These are phyloP conservation scores for Hyaloperonospora arabidopsidis DNA, from an alignment of 352 stramenopile genomes.

Conservation along the genomic window DNA sequence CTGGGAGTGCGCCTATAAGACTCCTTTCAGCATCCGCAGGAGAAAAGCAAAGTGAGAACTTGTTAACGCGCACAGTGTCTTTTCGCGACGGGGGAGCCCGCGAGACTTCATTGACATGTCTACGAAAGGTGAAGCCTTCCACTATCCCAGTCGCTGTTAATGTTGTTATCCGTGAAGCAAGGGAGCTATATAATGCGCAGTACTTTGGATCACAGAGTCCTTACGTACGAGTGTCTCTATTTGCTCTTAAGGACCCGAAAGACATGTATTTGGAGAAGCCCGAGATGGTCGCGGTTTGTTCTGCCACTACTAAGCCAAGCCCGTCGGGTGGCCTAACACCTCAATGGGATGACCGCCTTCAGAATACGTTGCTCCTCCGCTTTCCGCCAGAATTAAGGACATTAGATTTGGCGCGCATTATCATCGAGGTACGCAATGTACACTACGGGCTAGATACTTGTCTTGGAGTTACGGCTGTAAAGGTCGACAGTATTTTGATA, in stretches of 20 bases:
- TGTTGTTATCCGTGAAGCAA: slow-evolving; percentile 70
- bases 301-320: slow-evolving; percentile 68
- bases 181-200: slow-evolving; percentile 77
- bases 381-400: slow-evolving; percentile 54
- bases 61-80: slow-evolving; percentile 55
- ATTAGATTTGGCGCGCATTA: slow-evolving; percentile 64
- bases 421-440: slow-evolving; percentile 83
- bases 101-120: slow-evolving; percentile 45
- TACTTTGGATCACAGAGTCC: slow-evolving; percentile 82
- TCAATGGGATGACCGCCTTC: slow-evolving; percentile 64
- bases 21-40: slow-evolving; percentile 26
- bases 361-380: slow-evolving; percentile 72
- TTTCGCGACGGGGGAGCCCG: slow-evolving; percentile 41
- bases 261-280: slow-evolving; percentile 69
- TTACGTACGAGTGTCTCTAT: slow-evolving; percentile 76
- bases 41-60: slow-evolving; percentile 49
- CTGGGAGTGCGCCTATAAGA: too few species aligned
- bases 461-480: slow-evolving; percentile 74
- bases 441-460: slow-evolving; percentile 81
- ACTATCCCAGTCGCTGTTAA: slow-evolving; percentile 75
- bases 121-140: slow-evolving; percentile 75
- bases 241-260: slow-evolving; percentile 74
- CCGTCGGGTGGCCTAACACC: slow-evolving; percentile 64
- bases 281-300: slow-evolving; percentile 71
- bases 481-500: slow-evolving; percentile 72